A percentile compares a stretch with the other conserved stretches of the same genome.
These are phyloP conservation scores for Blastobotrys peoriensis DNA, from an alignment of 805 yeast species.

Conservation along the genomic window DNA sequence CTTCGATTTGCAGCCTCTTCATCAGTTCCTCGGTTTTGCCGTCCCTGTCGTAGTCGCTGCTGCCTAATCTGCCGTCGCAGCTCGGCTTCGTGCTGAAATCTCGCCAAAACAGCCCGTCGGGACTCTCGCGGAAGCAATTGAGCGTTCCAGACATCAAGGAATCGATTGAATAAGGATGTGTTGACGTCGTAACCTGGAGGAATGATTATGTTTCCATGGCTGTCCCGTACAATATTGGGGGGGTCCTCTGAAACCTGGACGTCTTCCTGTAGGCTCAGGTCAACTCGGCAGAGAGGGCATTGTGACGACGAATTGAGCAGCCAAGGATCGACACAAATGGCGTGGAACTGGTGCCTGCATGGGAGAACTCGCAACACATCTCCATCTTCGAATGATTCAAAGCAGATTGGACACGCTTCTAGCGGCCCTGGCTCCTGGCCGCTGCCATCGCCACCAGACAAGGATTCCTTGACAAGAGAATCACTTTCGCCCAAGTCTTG, in stretches of 20 bases:
- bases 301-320: constrained; percentile 64
- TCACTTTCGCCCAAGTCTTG: not conserved
- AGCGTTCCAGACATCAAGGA: constrained; percentile 28
- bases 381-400: constrained; percentile 57
- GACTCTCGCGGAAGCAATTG: constrained; percentile 26
- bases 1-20: constrained; percentile 16
- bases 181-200: constrained; percentile 19
- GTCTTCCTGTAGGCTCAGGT: constrained; percentile 32
- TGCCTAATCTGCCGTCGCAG: constrained; percentile 18
- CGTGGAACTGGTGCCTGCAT: constrained; percentile 81
- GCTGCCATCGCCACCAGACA: not conserved
- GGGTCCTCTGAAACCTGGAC: constrained; percentile 18
- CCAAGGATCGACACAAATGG: constrained; percentile 81
- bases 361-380: constrained; percentile 61
- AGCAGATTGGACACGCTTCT: constrained; percentile 63
- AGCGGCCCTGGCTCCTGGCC: not conserved
- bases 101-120: constrained; percentile 22
- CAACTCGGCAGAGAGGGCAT: constrained; percentile 80
- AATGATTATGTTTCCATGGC: constrained; percentile 1
- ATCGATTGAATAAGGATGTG: constrained; percentile 22
- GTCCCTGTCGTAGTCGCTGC: not conserved
- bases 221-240: constrained; percentile 9
- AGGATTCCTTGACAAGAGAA: not conserved
- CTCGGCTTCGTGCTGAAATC: constrained; percentile 25
- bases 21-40: constrained; percentile 4